These are phyloP conservation scores for Aquilaria yunnanensis DNA, from an alignment of 345 rosid genomes.

Conservation along the genomic window DNA sequence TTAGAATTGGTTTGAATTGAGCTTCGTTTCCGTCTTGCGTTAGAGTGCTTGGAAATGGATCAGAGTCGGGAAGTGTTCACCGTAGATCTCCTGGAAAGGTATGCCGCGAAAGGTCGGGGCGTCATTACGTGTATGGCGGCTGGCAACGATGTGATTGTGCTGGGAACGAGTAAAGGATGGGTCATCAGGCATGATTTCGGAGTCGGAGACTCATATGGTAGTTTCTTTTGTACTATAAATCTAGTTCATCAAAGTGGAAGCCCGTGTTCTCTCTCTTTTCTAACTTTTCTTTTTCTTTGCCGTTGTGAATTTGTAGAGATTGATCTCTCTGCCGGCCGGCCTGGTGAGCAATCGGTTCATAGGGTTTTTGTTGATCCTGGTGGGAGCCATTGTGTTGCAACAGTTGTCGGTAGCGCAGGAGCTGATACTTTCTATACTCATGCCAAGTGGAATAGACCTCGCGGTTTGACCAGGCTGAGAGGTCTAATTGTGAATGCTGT, in stretches of 20 bases:
- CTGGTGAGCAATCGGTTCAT: slow-evolving; percentile 89
- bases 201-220: slow-evolving; percentile 74
- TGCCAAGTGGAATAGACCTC: no score
- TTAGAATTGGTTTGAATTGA: no score
- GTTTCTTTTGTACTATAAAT: neutral
- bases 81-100: slow-evolving; percentile 86
- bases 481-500: slow-evolving; percentile 84
- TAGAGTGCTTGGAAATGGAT: slow-evolving; percentile 36
- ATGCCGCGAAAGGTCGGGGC: slow-evolving; percentile 86
- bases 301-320: slow-evolving; percentile 39
- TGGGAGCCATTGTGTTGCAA: no score
- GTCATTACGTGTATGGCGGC: slow-evolving; percentile 93
- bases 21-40: no score
- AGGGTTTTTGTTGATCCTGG: no score
- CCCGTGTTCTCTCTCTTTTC: neutral
- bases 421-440: no score
- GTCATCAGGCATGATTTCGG: slow-evolving; percentile 87
- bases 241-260: no score
- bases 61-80: slow-evolving; percentile 71
- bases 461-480: slow-evolving; percentile 63
- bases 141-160: slow-evolving; percentile 85
- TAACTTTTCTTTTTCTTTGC: neutral
- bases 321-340: slow-evolving; percentile 81
- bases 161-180: slow-evolving; percentile 97
- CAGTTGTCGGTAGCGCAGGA: no score